Percentiles rank a stretch among this genome's conserved stretches.
These are phyloP conservation scores for Fusarium sp. DNA, from an alignment of 2,329 filamentous ascomycete genomes.

Conservation along the genomic window DNA sequence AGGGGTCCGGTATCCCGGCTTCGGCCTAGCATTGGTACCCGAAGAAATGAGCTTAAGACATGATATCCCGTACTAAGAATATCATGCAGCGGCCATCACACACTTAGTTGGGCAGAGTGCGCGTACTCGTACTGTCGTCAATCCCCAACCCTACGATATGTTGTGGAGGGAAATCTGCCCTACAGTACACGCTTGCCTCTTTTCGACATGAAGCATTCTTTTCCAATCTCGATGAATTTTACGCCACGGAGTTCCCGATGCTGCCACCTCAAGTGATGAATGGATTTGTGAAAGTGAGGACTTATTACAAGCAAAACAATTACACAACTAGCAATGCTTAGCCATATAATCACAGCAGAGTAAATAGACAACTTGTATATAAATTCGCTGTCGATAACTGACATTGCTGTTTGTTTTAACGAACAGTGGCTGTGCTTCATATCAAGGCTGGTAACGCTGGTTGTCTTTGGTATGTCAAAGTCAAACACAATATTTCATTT, in stretches of 20 bases:
- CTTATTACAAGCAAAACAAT: too few species aligned
- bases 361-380: background rate
- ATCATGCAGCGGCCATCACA: slow-evolving; percentile 29
- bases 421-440: background rate
- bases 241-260: background rate
- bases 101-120: slow-evolving; percentile 1
- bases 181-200: background rate
- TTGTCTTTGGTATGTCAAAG: background rate
- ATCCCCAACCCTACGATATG: background rate
- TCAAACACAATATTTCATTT: slow-evolving; percentile 9
- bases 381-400: background rate
- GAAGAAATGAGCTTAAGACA: slow-evolving; percentile 20
- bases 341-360: background rate
- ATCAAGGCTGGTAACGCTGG: background rate
- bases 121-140: background rate
- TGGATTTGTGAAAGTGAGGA: background rate
- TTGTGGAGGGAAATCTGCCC: slow-evolving; percentile 8
- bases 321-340: background rate
- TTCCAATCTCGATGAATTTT: background rate
- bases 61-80: slow-evolving; percentile 13
- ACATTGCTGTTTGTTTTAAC: background rate
- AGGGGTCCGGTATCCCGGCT: slow-evolving; percentile 27
- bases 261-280: background rate
- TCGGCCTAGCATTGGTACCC: slow-evolving; percentile 28
- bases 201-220: background rate